These are phyloP conservation scores for Cyberlindnera mississippiensis DNA, from an alignment of 805 yeast genomes.

Conservation along the genomic window DNA sequence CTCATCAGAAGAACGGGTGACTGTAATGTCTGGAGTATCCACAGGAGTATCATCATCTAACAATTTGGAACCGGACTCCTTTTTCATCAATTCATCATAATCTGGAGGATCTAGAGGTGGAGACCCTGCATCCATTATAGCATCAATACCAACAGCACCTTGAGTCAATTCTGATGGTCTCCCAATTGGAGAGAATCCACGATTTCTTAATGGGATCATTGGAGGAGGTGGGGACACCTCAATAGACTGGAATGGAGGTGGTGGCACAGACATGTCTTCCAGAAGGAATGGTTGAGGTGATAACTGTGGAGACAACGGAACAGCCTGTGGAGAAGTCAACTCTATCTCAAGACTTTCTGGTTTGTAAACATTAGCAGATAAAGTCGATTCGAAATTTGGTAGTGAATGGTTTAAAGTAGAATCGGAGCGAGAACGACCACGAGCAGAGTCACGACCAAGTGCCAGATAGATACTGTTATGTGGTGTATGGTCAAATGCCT, in stretches of 20 bases:
- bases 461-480: slow-evolving; percentile 17
- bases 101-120: slow-evolving; percentile 34
- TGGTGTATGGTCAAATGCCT: slow-evolving; percentile 36
- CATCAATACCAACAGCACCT: slow-evolving; percentile 14
- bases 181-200: not conserved
- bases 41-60: slow-evolving; percentile 1
- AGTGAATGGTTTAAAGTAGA: slow-evolving; percentile 35
- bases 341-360: slow-evolving; percentile 46
- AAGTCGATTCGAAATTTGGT: slow-evolving; percentile 28
- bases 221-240: slow-evolving; percentile 4
- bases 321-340: slow-evolving; percentile 60
- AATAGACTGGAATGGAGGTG: slow-evolving; percentile 56
- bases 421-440: slow-evolving; percentile 23
- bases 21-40: slow-evolving; percentile 10
- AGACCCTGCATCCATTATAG: slow-evolving; percentile 16
- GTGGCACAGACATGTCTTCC: slow-evolving; percentile 46
- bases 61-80: slow-evolving; percentile 9
- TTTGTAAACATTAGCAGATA: slow-evolving; percentile 48
- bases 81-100: slow-evolving; percentile 29
- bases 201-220: too few relatives aligned
- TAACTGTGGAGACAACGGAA: slow-evolving; percentile 50
- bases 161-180: not conserved
- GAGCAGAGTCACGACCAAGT: slow-evolving; percentile 21
- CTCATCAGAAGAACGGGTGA: slow-evolving; percentile 16
- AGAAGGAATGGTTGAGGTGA: slow-evolving; percentile 37